Evolutionary conservation across 1,139 yeast genomes (phyloP), one percentile per base, ranked within the genome.

Genomic region (Candida neerlandica): DNA sequence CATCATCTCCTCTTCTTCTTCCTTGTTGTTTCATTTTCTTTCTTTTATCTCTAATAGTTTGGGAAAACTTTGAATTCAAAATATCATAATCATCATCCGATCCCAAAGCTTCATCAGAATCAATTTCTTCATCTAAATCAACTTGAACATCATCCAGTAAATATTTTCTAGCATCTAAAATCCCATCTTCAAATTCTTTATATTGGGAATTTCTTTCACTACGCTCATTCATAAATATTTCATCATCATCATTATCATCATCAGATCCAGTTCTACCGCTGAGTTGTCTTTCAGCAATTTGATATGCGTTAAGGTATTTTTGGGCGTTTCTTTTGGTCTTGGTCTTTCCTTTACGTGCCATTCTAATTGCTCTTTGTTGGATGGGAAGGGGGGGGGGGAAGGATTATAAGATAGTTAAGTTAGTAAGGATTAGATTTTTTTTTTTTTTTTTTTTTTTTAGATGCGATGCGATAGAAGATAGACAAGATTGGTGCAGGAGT

Each of bases 21-120:
- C 58, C 40, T 60, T 59, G 44, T 55, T 60, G 34, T 55, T 70
- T 70, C 47, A 60, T 64, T 52, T 64, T 69, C 60, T 78, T 78
- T 19, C 29, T 41, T 54, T 73, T 75, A 62, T 84, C 89, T 67
- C 90, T 77, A 38, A 84, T 70, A 10, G 86, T 81, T 59, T 85
- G 89, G 4, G 89, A 84, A 57, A 85, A 82, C 58, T 81, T 85
- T 23, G 88, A 81, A 62, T 81, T 79, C 58, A 85, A 68, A 14
- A 85, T 80, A 65, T 86, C 92, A 57, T 74, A 82, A 48, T 86
- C 94, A 59, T 86, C 91, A 51, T 83, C 92, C 0, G 89, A 83
- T 1, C 89, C 91, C 49, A 86, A 69, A 0, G 90, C 92, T 57
- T 85, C 92, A 62, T 86, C 92, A 0, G 91, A 84, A 58, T 85